These are phyloP conservation scores for Plantago coronopus DNA, from an alignment of 305 asterid species.

Conservation along the genomic window DNA sequence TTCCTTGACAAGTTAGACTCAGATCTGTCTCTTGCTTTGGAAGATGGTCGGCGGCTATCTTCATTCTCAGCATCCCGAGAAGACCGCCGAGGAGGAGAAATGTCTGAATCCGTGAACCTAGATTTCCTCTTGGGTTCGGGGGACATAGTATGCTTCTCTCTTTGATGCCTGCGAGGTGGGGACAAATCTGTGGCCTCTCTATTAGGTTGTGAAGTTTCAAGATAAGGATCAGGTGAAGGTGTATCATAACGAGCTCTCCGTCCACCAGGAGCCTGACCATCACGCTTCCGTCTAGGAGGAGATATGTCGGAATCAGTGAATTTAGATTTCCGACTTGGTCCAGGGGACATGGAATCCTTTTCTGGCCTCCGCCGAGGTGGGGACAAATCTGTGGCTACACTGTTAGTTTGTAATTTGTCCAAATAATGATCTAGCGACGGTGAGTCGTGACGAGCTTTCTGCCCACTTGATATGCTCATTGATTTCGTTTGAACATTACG, in stretches of 20 bases:
- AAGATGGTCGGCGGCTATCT: conserved; percentile 24
- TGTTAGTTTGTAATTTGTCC: conserved; percentile 22
- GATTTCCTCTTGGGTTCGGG: too few species aligned
- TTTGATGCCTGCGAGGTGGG: too few species aligned
- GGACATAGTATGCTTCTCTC: too few species aligned
- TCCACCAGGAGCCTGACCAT: too few species aligned
- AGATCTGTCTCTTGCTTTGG: conserved; percentile 27
- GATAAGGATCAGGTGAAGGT: too few species aligned
- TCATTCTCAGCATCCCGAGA: conserved; percentile 21
- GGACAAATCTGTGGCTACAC: conserved; percentile 35
- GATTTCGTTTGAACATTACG: conserved; percentile 14
- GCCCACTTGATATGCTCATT: neutral
- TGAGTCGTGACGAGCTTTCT: conserved; percentile 40
- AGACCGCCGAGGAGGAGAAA: conserved; percentile 41
- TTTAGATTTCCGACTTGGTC: conserved; percentile 22
- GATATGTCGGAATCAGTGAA: conserved; percentile 35
- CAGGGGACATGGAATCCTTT: conserved; percentile 25
- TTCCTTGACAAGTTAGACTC: conserved; percentile 22
- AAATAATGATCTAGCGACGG: conserved; percentile 40
- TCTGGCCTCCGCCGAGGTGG: conserved; percentile 45
- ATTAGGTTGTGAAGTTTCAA: too few species aligned
- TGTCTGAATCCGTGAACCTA: conserved; percentile 28
- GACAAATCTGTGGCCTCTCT: too few species aligned
- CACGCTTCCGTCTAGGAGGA: conserved; percentile 33
- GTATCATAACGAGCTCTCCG: too few species aligned